Evolutionary conservation across 306 rosid species (phyloP).

Genomic region (Alnus glutinosa): DNA sequence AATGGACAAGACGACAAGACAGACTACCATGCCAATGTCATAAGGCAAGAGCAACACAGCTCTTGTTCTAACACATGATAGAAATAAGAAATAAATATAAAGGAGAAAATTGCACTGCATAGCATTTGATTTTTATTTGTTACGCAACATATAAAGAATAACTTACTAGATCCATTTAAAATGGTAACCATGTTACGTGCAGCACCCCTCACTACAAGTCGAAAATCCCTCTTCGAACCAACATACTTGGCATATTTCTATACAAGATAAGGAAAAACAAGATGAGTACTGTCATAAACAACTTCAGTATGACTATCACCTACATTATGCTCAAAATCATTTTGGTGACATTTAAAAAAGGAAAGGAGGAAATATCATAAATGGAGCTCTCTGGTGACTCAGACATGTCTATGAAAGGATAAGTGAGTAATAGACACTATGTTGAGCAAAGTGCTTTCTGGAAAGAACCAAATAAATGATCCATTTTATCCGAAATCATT

Average conservation of each 20-base stretch:
- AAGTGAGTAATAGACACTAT: background rate
- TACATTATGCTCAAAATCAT: constrained; percentile 14
- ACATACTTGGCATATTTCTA: constrained; percentile 93
- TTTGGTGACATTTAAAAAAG: constrained; percentile 11
- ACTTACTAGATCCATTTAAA: constrained; percentile 95
- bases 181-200: constrained; percentile 91
- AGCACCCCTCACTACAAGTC: constrained; percentile 97
- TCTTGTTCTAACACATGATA: background rate
- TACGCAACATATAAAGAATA: constrained; percentile 6
- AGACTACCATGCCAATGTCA: background rate
- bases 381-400: constrained; percentile 19
- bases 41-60: background rate
- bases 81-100: background rate
- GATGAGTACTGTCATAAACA: constrained; percentile 15
- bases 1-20: background rate
- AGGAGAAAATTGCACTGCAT: background rate
- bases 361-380: constrained; percentile 3
- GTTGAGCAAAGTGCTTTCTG: background rate
- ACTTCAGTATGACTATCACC: constrained; percentile 11
- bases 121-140: background rate
- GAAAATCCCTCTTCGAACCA: constrained; percentile 97
- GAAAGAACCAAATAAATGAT: background rate
- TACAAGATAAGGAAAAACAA: constrained; percentile 31
- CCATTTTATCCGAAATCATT: background rate
- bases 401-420: constrained; percentile 17